Percentiles rank a stretch among this genome's conserved stretches.
These are phyloP conservation scores for Trichomonas vaginalis DNA, from an alignment of 208 protist genomes.

Conservation along the genomic window DNA sequence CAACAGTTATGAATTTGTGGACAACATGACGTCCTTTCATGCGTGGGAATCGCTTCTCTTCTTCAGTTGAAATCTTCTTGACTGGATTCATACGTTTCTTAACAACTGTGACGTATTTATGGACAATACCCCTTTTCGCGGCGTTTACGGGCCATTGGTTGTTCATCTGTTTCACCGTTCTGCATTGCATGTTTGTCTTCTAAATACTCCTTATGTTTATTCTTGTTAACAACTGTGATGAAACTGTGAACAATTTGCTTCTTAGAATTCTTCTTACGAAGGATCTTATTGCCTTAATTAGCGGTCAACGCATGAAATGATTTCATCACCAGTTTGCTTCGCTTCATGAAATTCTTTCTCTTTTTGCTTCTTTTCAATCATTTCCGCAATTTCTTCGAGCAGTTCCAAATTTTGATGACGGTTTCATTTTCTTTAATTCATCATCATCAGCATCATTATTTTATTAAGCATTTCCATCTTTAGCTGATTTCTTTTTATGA, in stretches of 20 bases:
- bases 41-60: not conserved
- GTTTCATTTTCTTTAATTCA: not conserved
- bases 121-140: not conserved
- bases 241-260: not conserved
- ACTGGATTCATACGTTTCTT: not conserved
- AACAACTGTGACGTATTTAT: not conserved
- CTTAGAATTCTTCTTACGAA: not conserved
- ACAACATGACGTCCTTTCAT: not conserved
- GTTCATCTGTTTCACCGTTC: not conserved
- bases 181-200: not conserved
- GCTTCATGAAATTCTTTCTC: not conserved
- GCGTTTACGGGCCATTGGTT: not conserved
- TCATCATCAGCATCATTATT: not conserved
- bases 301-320: not conserved
- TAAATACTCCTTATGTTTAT: not conserved
- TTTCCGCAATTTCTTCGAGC: not conserved
- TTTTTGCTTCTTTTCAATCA: not conserved
- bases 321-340: not conserved
- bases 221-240: not conserved
- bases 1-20: not conserved
- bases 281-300: not conserved
- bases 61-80: not conserved
- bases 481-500: not conserved
- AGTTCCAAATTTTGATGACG: not conserved
- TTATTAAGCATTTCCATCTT: not conserved